Base-by-base conservation (phyloP, 805 yeast genomes). In the Cyberlindnera bimundalis region DNA sequence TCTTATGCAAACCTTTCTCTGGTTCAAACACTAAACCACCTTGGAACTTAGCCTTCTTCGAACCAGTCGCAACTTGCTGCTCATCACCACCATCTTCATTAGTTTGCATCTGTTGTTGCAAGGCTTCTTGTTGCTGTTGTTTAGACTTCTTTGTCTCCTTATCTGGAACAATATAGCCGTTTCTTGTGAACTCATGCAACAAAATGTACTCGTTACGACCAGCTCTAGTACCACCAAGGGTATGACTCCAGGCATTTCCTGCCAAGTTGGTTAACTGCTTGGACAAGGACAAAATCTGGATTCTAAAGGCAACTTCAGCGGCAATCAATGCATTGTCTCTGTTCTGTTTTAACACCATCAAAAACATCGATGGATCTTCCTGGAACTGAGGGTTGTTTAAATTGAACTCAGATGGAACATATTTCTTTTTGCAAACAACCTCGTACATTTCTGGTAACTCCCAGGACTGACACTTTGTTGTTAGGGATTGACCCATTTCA, bases 11-110 rank as follows among this genome's bases (percentile, higher is more conserved):
- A 2, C 99, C 99, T 59, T 84, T 88, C 56, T 86, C 96, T 1
- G 99, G 99, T 49, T 93, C 99, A 62, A 93, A 87, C 23, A 93
- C 99, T 50, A 88, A 73, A 60, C 99, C 96, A 71, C 96, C 96
- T 59, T 84, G 86, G 60, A 68, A 88, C 58, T 85, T 85, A 14
- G 88, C 81, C 59, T 81, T 84, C 56, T 78, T 77, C 48, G 70
- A 74, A 6, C 75, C 74, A 6, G 79, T 68, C 2, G 70, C 71
- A 3, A 66, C 65, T 4, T 74, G 65, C 25, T 74, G 72, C 7
- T 63, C 66, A 18, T 58, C 67, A 38, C 40, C 47, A 18, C 40
- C 50, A 14, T 58, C 62, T 15, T 56, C 66, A 25, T 51, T 59
- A 8, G 35, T 44, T 20, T 53, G 53, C 14, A 44, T 46, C 42